Base-by-base conservation (phyloP, 2,329 filamentous ascomycete genomes). In the Calonectria henricotiae region DNA sequence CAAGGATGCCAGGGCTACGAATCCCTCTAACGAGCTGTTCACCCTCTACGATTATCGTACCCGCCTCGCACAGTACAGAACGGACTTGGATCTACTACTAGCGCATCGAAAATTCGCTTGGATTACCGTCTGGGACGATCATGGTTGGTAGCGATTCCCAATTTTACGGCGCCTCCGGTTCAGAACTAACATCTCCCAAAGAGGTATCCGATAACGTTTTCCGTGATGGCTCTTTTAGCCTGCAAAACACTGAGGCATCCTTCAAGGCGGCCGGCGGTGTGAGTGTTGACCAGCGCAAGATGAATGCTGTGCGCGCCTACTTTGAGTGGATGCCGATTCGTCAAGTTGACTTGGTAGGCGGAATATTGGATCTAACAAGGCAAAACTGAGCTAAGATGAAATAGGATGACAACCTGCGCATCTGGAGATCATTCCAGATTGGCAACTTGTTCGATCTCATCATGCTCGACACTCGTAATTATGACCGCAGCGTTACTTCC, bases 281-380 rank as follows among this genome's bases (percentile, higher is more conserved):
- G n/a, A 89, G 86, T 37, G 89, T 93, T n/a, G 91, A 93, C 73
- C 89, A 92, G 78, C 87, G 91, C 72, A 94, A 93, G 83, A 90
- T 92, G 85, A 92, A 93, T 64, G 92, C 91, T 1, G 91, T 94
- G 2, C 85, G 92, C 43, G 91, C 91, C 1, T 92, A 92, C 76
- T 92, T 92, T 69, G 90, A 92, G 77, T 91, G 89, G 89, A 78
- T 79, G 75, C 77, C 77, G 0, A 76, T 80, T 35, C 83, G 83
- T 15, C 90, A 92, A 79, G 86, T 91, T 3, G 90, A 91, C 64
- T 88, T n/a, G n/a, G 32, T 49, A 3, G 15, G 12, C n/a, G 6
- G 17, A 32, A 49, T 5, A 2, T 20, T 27, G 6, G 49, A 67
- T 7, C 75, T 83, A 17, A 7, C 3, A 58, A 25, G 1, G 8